Base-by-base conservation (phyloP, 805 yeast genomes). In the Zygosaccharomyces bailii region DNA sequence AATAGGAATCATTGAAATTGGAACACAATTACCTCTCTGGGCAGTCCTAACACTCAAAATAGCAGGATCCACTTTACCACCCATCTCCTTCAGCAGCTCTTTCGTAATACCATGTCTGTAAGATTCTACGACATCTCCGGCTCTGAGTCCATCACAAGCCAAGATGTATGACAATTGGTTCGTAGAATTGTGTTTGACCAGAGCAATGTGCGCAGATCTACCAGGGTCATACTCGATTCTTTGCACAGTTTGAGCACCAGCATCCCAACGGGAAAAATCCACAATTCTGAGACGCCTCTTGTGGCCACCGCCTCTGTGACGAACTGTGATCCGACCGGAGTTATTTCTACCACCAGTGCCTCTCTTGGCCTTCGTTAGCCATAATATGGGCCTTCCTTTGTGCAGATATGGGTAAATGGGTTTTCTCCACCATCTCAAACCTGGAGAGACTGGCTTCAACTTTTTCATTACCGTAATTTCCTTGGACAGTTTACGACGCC, bases 261-360 rank as follows among this genome's bases (percentile, higher is more conserved):
- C 68, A 2, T 64, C 75, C 31, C 64, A 57, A 60, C 99, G 78
- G 55, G 73, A 69, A 58, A 82, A 82, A 67, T 93, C 99, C 17
- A 93, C 75, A 25, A 86, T 65, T 57, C 99, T 79, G 31, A 86
- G 75, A 67, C 99, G 80, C 60, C 91, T 82, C 66, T 86, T 86
- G 65, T 86, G 93, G 27, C 98, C 98, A 58, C 99, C 99, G 64
- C 98, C 99, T 66, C 95, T 80, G 66, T 93, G 96, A 63, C 99
- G 80, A 37, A 87, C 84, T 4, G 96, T 88, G 57, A 93, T 87
- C 54, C 78, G 76, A 54, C 99, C 99, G 3, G 84, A 72, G 66
- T 84, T 74, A 66, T 91, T 90, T 71, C 99, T 82, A 52, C 99
- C 99, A 43, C 95, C 84, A 38, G 81, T 79, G 44, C 79, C 76